Conservation (phyloP, 495 filamentous ascomycete genomes). For the Cryomyces minteri region DNA sequence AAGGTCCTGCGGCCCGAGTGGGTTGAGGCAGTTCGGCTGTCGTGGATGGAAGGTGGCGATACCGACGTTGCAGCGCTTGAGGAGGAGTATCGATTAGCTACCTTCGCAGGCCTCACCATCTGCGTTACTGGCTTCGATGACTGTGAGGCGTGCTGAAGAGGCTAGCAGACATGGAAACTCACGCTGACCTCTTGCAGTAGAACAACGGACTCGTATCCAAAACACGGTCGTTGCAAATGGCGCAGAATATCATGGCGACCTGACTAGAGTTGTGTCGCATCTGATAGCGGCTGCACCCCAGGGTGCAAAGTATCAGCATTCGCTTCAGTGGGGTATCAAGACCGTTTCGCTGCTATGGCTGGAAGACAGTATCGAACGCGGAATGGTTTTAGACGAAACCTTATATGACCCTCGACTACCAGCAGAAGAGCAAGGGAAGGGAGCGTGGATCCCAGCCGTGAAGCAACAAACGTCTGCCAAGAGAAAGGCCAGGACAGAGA, state of each 20-base stretch:
- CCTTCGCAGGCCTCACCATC: conserved; percentile 47
- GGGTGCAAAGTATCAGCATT: conserved; percentile 78
- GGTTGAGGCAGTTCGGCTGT: conserved; percentile 63
- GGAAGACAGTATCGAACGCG: conserved; percentile 62
- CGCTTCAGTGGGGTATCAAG: conserved; percentile 57
- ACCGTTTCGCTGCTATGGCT: conserved; percentile 76
- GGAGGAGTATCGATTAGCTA: conserved; percentile 36
- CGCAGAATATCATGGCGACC: conserved; percentile 65
- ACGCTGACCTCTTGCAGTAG: conserved; percentile 26
- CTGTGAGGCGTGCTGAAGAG: conserved; percentile 28
- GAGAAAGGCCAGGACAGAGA: conserved; percentile 28
- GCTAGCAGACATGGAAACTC: no score
- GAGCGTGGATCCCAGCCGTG: conserved; percentile 45
- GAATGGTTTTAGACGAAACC: conserved; percentile 80
- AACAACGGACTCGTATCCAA: conserved; percentile 47
- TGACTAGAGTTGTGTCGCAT: conserved; percentile 72
- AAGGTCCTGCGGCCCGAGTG: conserved; percentile 59
- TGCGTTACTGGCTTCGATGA: conserved; percentile 88
- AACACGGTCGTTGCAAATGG: conserved; percentile 47
- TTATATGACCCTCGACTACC: conserved; percentile 61
- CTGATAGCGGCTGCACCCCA: conserved; percentile 61
- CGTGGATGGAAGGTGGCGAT: conserved; percentile 69
- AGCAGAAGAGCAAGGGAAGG: conserved; percentile 47
- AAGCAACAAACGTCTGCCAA: conserved; percentile 11
- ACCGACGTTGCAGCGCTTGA: conserved; percentile 56